Evolutionary conservation across 2,329 filamentous ascomycete species (phyloP).

Genomic region (Penicillium sp.): DNA sequence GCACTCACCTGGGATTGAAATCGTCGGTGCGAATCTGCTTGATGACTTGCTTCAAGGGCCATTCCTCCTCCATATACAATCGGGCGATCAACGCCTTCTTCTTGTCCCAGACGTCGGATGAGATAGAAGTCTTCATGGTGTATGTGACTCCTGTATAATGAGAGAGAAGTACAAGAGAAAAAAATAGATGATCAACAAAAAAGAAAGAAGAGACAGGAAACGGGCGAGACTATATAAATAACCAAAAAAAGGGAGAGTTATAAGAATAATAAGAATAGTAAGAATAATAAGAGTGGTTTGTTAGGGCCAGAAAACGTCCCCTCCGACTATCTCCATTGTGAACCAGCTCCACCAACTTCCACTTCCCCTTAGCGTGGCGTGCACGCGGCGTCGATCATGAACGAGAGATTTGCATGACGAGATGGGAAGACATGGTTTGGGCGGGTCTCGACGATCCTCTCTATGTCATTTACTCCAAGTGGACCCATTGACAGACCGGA

Average conservation of each 20-base stretch:
- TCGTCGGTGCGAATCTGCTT: conserved; percentile 46
- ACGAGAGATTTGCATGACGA: conserved; percentile 15
- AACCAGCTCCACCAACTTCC: conserved; percentile 7
- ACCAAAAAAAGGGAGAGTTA: not conserved
- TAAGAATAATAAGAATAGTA: not conserved
- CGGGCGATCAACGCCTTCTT: conserved; percentile 45
- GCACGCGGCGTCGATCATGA: conserved; percentile 22
- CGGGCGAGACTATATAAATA: conserved; percentile 5
- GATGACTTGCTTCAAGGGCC: conserved; percentile 49
- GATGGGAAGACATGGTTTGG: conserved; percentile 11
- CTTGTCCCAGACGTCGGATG: conserved; percentile 48
- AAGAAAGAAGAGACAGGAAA: conserved; percentile 3
- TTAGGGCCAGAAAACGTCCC: not conserved
- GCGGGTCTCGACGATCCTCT: conserved; percentile 17
- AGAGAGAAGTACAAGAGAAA: conserved; percentile 3
- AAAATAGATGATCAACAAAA: conserved; percentile 12
- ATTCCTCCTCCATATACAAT: conserved; percentile 48
- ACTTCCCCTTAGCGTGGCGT: conserved; percentile 7
- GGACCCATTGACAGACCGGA: not conserved
- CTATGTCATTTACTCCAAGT: conserved; percentile 21
- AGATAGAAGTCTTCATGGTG: conserved; percentile 46
- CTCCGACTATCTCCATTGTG: not conserved
- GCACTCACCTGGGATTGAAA: conserved; percentile 45
- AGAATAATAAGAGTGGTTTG: conserved; percentile 2
- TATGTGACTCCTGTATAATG: conserved; percentile 5